These are phyloP conservation scores for Marasmius sp. DNA, from an alignment of 1,284 basidiomycete species.

Conservation along the genomic window DNA sequence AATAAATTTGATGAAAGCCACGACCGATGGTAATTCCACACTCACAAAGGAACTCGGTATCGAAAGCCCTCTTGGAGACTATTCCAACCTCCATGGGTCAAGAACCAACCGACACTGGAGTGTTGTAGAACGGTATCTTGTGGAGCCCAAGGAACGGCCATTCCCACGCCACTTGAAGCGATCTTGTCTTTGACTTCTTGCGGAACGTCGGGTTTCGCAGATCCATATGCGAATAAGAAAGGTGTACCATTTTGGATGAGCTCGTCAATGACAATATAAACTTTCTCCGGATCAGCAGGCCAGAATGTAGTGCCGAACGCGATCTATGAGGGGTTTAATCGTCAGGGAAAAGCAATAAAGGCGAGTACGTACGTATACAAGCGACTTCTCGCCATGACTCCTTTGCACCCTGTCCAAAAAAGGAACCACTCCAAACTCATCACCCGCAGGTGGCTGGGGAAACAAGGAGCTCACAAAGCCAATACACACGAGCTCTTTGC, in stretches of 20 bases:
- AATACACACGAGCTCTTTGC: constrained; percentile 13
- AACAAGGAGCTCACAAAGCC: constrained; percentile 10
- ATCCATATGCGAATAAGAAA: constrained; percentile 10
- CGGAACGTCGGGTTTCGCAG: neutral
- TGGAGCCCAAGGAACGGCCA: constrained; percentile 18
- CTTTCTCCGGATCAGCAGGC: constrained; percentile 13
- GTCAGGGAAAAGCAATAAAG: neutral
- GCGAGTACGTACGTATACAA: constrained; percentile 17
- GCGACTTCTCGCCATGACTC: constrained; percentile 14
- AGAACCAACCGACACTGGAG: constrained; percentile 22
- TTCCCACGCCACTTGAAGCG: constrained; percentile 13
- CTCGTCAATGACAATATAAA: constrained; percentile 19
- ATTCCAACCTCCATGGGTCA: constrained; percentile 23
- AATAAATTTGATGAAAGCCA: neutral
- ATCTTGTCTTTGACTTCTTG: constrained; percentile 12
- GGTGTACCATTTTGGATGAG: constrained; percentile 17
- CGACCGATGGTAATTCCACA: neutral
- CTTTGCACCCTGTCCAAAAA: constrained; percentile 17
- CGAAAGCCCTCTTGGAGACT: constrained; percentile 12
- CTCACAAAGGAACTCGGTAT: constrained; percentile 6
- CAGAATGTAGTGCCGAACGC: constrained; percentile 22
- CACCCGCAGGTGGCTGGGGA: neutral
- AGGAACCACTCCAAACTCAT: constrained; percentile 1
- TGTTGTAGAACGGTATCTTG: constrained; percentile 22
- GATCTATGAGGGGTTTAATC: constrained; percentile 13